Evolutionary conservation across 2,329 filamentous ascomycete genomes (phyloP).

Genomic region (Fusarium dimerum): DNA sequence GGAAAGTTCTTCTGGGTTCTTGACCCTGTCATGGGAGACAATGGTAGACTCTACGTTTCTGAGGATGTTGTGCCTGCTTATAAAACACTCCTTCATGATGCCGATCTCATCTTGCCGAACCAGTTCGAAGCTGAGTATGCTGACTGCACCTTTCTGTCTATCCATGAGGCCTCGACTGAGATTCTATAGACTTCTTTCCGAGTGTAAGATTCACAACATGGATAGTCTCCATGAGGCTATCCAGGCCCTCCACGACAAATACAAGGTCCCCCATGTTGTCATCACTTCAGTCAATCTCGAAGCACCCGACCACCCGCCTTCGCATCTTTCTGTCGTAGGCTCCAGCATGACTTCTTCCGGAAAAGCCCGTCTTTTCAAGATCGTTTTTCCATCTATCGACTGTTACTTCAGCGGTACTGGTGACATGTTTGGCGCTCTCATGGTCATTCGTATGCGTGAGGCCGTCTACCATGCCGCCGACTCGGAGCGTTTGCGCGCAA

Average conservation of each 20-base stretch:
- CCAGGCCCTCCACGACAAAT: slow-evolving; percentile 72
- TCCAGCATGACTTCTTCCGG: slow-evolving; percentile 67
- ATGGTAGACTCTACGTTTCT: slow-evolving; percentile 86
- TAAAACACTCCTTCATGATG: slow-evolving; percentile 73
- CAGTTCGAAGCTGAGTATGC: slow-evolving; percentile 94
- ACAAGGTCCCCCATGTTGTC: slow-evolving; percentile 81
- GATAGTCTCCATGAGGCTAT: slow-evolving; percentile 73
- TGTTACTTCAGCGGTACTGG: slow-evolving; percentile 96
- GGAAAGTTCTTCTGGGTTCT: slow-evolving; percentile 95
- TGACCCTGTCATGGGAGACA: slow-evolving; percentile 98
- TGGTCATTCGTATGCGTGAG: slow-evolving; percentile 84
- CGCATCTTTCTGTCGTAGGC: slow-evolving; percentile 71
- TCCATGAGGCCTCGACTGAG: slow-evolving; percentile 1
- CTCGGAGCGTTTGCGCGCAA: slow-evolving; percentile 46
- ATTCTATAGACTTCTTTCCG: slow-evolving; percentile 72
- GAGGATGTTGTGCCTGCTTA: slow-evolving; percentile 92
- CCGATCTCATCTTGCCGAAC: slow-evolving; percentile 92
- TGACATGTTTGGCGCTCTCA: slow-evolving; percentile 96
- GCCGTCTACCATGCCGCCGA: slow-evolving; percentile 55
- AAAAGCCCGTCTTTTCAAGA: slow-evolving; percentile 79
- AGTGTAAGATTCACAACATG: slow-evolving; percentile 79
- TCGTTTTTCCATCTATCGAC: slow-evolving; percentile 83
- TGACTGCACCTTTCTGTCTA: background rate
- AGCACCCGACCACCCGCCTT: slow-evolving; percentile 48
- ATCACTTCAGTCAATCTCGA: slow-evolving; percentile 84